Evolutionary conservation across 495 filamentous ascomycete genomes (phyloP).

Genomic region (Thermochaetoides thermophila): DNA sequence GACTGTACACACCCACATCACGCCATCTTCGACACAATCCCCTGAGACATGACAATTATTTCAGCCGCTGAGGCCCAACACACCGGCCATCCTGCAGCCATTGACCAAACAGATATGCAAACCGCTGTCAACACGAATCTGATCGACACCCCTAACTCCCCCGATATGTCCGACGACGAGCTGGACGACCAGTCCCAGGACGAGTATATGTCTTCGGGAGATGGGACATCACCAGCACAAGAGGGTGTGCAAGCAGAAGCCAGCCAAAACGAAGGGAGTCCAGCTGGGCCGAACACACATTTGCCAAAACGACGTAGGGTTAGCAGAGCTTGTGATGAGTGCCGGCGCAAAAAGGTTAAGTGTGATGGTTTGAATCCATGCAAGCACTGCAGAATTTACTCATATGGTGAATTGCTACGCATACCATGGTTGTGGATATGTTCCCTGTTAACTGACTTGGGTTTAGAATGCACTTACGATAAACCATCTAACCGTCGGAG

Average conservation of each 20-base stretch:
- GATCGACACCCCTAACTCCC: too few species aligned
- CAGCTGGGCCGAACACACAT: constrained; percentile 30
- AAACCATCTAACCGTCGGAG: constrained; percentile 91
- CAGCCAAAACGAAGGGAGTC: too few species aligned
- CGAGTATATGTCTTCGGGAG: constrained; percentile 18
- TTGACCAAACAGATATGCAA: too few species aligned
- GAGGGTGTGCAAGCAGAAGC: constrained; percentile 6
- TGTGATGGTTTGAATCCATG: constrained; percentile 97
- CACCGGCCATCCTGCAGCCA: too few species aligned
- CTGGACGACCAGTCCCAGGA: constrained; percentile 18
- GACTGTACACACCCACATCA: too few species aligned
- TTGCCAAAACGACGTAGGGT: constrained; percentile 81
- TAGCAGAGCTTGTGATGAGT: constrained; percentile 90
- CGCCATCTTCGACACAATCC: too few species aligned
- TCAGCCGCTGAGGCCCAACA: too few species aligned
- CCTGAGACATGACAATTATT: too few species aligned
- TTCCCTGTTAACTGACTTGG: constrained; percentile 24
- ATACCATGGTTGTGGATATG: background rate
- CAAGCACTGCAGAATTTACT: constrained; percentile 95
- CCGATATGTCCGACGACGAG: constrained; percentile 25
- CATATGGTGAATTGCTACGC: constrained; percentile 85
- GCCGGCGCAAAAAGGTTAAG: constrained; percentile 94
- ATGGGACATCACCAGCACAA: constrained; percentile 11
- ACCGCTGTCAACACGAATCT: too few species aligned
- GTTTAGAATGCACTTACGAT: constrained; percentile 87